Base-by-base conservation (phyloP, 352 stramenopile genomes). In the Globisporangium solare region DNA sequence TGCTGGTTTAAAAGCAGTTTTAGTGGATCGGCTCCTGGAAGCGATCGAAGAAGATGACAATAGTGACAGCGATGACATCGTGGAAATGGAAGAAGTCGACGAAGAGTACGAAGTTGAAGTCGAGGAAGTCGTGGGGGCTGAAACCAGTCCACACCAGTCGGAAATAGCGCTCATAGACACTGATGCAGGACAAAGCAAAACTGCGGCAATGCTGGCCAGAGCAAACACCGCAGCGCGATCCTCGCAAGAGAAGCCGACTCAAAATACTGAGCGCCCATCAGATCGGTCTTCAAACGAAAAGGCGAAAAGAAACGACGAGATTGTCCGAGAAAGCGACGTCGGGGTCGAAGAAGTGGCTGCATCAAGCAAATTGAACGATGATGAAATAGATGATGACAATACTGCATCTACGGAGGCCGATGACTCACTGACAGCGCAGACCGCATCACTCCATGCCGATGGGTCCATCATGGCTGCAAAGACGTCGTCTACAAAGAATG, bases 291-390 rank as follows among this genome's bases (percentile, higher is more conserved):
- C 27, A 35, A 35, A 35, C 5, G 27, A 35, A 10, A 35, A 35
- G 7, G 0, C 27, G 27, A 35, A 35, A 10, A 32, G 13, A 35
- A 43, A 21, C 12, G 58, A 64, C 31, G 79, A 89, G 49, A 86
- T 89, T 47, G 76, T 89, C 11, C 73, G 74, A 31, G 79, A 89
- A 47, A 89, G 79, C 40, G 67, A 56, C 48, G 59, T 54, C 51
- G 51, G 51, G 6, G 32, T 60, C 2, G 66, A 47, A 35, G 37
- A 56, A 47, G 20, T 8, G 18, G 17, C 18, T 7, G 3, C 35
- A 2, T 43, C 39, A n/a, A 15, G 39, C 17, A 15, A 15, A 43
- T n/a, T 43, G 3, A 1, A 43, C 18, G 39, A 50, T 13, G 39
- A 2, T 43, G 10, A n/a, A 15, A n/a, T 6, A 43, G 32, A 22